A percentile compares a stretch with the other conserved stretches of the same genome.
These are phyloP conservation scores for Gynostemma pentaphyllum DNA, from an alignment of 306 rosid genomes.

Conservation along the genomic window DNA sequence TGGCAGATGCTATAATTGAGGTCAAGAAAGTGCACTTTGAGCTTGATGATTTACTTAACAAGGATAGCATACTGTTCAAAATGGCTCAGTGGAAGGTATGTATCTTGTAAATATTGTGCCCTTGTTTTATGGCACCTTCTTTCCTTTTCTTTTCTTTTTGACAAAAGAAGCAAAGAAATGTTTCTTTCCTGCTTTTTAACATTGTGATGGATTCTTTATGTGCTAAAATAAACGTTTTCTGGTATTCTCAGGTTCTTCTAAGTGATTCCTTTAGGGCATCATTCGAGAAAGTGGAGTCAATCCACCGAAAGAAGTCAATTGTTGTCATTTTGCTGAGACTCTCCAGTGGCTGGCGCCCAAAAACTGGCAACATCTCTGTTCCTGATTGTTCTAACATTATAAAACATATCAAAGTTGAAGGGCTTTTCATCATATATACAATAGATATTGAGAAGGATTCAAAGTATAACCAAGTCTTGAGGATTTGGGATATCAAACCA, in stretches of 20 bases:
- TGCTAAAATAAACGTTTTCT: background rate
- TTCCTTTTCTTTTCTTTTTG: too few relatives aligned
- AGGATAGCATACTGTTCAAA: conserved; percentile 38
- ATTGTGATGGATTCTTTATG: background rate
- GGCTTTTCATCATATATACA: conserved; percentile 33
- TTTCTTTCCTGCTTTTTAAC: background rate
- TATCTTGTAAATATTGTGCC: background rate
- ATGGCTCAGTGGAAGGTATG: conserved; percentile 60
- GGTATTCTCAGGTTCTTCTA: conserved; percentile 30
- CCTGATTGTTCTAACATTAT: conserved; percentile 26
- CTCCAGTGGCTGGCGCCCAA: conserved; percentile 51
- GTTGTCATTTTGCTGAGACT: conserved; percentile 28
- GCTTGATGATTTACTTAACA: conserved; percentile 42
- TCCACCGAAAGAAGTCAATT: conserved; percentile 24
- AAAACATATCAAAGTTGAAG: conserved; percentile 45
- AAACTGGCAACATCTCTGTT: conserved; percentile 12
- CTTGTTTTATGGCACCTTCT: background rate
- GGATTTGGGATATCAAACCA: conserved; percentile 57
- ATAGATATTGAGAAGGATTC: conserved; percentile 37
- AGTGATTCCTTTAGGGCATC: conserved; percentile 45
- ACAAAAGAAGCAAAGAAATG: too few relatives aligned
- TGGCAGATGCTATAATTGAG: conserved; percentile 34
- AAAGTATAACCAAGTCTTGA: conserved; percentile 35
- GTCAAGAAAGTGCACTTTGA: conserved; percentile 38
- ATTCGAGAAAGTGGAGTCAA: conserved; percentile 24